Evolutionary conservation across 2,329 filamentous ascomycete species (phyloP), one percentile per base, ranked within the genome.

Genomic region (Hypoxylon sp.): DNA sequence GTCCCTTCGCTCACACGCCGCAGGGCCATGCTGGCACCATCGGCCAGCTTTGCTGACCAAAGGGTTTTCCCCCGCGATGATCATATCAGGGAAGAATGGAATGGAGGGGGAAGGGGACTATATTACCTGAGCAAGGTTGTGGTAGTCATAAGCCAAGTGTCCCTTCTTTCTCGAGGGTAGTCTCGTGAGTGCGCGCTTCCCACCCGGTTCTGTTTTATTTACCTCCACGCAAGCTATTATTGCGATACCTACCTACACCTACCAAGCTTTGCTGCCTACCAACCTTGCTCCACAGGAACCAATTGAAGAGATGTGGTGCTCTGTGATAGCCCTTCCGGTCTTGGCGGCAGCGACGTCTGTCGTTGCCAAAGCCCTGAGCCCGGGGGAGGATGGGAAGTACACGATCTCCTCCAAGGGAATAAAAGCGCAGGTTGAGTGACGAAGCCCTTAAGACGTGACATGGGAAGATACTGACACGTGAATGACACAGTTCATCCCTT

Each of bases 301-400:
- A 56, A 62, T 65, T 53, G 59, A 55, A 56, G 66, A 64, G 26
- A 74, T 74, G 72, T 66, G 71, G 53, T 69, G 39, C 59, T 68
- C 49, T 54, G 44, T 58, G 59, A 54, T 59, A 46, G 54, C 66
- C 47, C 56, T 71, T 15, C 58, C 63, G 30, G 41, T 67, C 63
- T 70, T 72, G 65, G 68, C 68, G 49, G 61, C 62, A 43, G 64
- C 64, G 49, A 61, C 60, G 37, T 70, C 54, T 59, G 69, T 56
- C 44, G 59, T 54, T 48, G 70, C 72, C 20, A 53, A 69, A 44
- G 55, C 57, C 22, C 71, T 69, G 8, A 63, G 59, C 39, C 70
- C 68, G 6, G 73, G 71, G n/a, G 64, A 66, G 34, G 73, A 75
- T 60, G 73, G 72, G 22, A 75, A 72, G 41, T 75, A 72, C 51